phyloP scores from a whole-genome alignment of 2,329 filamentous ascomycete genomes.

The Penicillium sclerotigenum region DNA sequence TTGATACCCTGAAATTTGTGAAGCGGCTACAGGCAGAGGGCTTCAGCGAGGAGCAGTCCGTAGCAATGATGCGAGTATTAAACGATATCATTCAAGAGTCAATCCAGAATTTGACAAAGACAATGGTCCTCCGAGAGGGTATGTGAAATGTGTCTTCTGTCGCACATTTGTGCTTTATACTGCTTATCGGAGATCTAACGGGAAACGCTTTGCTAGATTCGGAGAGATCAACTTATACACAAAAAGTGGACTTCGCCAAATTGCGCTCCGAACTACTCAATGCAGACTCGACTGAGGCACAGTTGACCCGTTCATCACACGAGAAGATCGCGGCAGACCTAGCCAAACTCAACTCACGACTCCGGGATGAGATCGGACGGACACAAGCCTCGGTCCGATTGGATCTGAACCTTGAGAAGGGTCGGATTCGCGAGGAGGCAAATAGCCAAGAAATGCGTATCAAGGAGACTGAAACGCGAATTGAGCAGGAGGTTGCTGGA shows the following conservation, averaged over 20 bases:
- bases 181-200: not conserved
- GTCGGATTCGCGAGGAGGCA: constrained; percentile 90
- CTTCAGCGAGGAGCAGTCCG: constrained; percentile 91
- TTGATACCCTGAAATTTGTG: constrained; percentile 97
- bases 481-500: constrained; percentile 93
- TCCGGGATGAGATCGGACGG: constrained; percentile 89
- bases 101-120: constrained; percentile 94
- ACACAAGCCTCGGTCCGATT: constrained; percentile 90
- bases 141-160: constrained; percentile 39
- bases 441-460: constrained; percentile 96
- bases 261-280: constrained; percentile 90
- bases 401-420: constrained; percentile 95
- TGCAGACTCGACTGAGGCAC: constrained; percentile 85
- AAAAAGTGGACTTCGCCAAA: constrained; percentile 98
- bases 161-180: not conserved
- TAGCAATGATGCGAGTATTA: constrained; percentile 97
- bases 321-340: constrained; percentile 93
- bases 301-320: constrained; percentile 82
- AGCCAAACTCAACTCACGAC: constrained; percentile 81
- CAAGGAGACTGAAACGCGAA: constrained; percentile 97
- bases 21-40: constrained; percentile 85
- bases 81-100: constrained; percentile 97
- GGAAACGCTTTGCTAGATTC: constrained; percentile 36
- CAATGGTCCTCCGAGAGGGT: constrained; percentile 96
- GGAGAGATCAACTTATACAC: constrained; percentile 58